phyloP scores from a whole-genome alignment of 2,329 filamentous ascomycete species.

The Diaporthe vaccinii region DNA sequence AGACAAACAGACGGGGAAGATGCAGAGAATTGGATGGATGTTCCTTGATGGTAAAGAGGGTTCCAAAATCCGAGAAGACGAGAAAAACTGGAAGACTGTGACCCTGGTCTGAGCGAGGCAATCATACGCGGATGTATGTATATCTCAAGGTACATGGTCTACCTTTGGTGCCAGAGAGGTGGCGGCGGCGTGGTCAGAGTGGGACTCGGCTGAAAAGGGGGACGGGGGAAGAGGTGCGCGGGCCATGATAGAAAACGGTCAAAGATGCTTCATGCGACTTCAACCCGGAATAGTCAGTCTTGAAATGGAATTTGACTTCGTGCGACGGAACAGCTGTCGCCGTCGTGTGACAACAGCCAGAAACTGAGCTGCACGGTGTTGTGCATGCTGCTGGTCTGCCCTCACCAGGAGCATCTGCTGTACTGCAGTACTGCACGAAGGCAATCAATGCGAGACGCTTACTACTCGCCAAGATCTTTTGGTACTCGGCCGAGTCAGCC shows the following conservation, averaged over 20 bases:
- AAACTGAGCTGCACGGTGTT: not conserved
- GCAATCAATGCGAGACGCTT: not conserved
- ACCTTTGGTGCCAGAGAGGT: not conserved
- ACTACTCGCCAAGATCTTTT: not conserved
- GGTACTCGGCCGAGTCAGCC: slow-evolving; percentile 6
- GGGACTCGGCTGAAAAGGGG: not conserved
- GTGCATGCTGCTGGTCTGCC: not conserved
- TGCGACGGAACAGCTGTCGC: not conserved
- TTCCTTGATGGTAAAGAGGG: not conserved
- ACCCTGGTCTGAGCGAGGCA: not conserved
- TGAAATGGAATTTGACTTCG: too few species aligned
- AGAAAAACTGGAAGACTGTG: slow-evolving; percentile 22
- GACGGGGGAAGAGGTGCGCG: not conserved
- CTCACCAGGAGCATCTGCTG: not conserved
- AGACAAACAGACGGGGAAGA: not conserved
- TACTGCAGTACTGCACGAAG: not conserved
- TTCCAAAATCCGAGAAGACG: not conserved
- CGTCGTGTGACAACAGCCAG: not conserved
- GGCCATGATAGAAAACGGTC: not conserved
- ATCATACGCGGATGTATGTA: not conserved
- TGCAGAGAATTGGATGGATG: slow-evolving; percentile 13
- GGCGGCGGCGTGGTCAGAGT: not conserved
- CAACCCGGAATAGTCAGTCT: not conserved
- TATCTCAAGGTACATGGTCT: too few species aligned
- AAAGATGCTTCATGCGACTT: not conserved